A percentile compares a stretch with the other conserved stretches of the same genome.
phyloP scores from a whole-genome alignment of 768 basidiomycete species.

The Sporobolomyces roseus region DNA sequence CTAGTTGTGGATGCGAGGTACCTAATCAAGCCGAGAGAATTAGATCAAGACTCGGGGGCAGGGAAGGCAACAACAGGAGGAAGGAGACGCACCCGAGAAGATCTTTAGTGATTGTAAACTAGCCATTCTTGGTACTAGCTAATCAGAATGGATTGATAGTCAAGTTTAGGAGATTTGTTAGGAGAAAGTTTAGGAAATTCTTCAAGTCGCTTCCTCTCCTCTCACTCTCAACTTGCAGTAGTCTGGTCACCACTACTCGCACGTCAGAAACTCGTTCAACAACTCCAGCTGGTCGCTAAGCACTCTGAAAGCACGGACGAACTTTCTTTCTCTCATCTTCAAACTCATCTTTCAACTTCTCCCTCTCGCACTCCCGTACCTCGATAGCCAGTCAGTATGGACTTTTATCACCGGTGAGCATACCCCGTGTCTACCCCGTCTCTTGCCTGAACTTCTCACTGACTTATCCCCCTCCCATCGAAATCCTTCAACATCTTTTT shows the following conservation, averaged over 20 bases:
- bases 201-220: too few species aligned
- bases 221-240: not conserved
- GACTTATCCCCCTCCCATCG: not conserved
- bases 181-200: too few species aligned
- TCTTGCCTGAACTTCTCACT: not conserved
- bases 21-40: slow-evolving; percentile 15
- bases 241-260: not conserved
- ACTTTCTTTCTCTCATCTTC: too few species aligned
- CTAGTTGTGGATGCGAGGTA: slow-evolving; percentile 74
- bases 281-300: too few species aligned
- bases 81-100: slow-evolving; percentile 16
- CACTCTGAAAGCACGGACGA: too few species aligned
- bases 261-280: too few species aligned
- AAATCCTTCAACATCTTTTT: not conserved
- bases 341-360: slow-evolving; percentile 1
- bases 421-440: not conserved
- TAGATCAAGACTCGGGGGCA: too few species aligned
- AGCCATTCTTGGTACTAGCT: too few species aligned
- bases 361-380: not conserved
- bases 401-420: slow-evolving; percentile 40
- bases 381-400: slow-evolving; percentile 13
- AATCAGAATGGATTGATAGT: too few species aligned
- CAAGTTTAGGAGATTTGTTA: too few species aligned
- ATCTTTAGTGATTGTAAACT: slow-evolving; percentile 26
- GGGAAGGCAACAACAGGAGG: not conserved